phyloP scores from a whole-genome alignment of 225 moss, liverwort and hornwort genomes.

The Asterella californica region DNA sequence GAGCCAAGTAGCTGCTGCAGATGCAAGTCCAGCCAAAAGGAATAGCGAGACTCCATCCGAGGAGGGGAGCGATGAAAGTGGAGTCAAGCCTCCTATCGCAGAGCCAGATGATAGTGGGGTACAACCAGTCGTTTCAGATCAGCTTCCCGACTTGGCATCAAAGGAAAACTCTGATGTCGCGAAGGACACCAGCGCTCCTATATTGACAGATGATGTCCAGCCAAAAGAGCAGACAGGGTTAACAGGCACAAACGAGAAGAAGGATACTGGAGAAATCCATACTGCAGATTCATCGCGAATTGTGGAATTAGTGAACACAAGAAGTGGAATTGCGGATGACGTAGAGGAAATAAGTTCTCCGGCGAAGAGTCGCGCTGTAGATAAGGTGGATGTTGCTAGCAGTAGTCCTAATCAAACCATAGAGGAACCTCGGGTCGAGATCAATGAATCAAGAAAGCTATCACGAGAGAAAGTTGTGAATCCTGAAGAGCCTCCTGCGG shows the following conservation, averaged over 20 bases:
- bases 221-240: not conserved
- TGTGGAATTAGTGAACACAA: conserved; percentile 3
- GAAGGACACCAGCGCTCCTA: not conserved
- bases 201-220: not conserved
- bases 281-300: not conserved
- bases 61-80: conserved; percentile 17
- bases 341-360: conserved; percentile 1
- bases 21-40: not conserved
- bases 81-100: conserved; percentile 1
- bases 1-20: not conserved
- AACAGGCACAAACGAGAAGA: not conserved
- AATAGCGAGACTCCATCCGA: not conserved
- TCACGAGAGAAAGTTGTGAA: conserved; percentile 3
- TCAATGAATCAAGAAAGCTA: conserved; percentile 24
- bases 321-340: not conserved
- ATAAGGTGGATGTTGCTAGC: conserved; percentile 10
- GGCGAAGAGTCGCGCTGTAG: not conserved
- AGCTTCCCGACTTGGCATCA: not conserved
- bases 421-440: conserved; percentile 9
- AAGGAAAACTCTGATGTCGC: conserved; percentile 6
- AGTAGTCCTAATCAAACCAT: not conserved
- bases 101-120: conserved; percentile 13
- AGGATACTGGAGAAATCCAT: conserved; percentile 1
- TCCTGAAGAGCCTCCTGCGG: conserved; percentile 31
- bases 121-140: conserved; percentile 6